Percentiles rank a stretch among this genome's conserved stretches.
phyloP scores from a whole-genome alignment of 2,329 filamentous ascomycete species.

The Cladosporium colombiae region DNA sequence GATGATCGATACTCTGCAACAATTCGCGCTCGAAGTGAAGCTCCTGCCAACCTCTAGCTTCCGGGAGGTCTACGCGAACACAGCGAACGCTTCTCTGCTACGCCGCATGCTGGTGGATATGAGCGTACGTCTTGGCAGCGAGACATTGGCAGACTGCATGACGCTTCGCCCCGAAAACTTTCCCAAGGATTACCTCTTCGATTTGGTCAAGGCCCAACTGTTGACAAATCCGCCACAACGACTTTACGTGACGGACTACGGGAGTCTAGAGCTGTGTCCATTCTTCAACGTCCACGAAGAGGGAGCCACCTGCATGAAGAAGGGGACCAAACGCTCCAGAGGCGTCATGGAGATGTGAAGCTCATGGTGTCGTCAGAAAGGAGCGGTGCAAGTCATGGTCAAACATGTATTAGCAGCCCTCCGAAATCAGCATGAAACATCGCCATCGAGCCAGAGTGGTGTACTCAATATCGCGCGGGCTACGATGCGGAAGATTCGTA shows the following conservation, averaged over 20 bases:
- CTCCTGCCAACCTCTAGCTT: neutral
- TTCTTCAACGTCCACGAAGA: neutral
- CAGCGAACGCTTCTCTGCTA: too few relatives aligned
- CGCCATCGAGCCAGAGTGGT: too few relatives aligned
- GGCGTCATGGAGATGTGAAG: too few relatives aligned
- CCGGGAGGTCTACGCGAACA: neutral
- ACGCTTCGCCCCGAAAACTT: accelerated
- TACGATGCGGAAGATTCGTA: too few relatives aligned
- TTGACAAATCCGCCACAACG: neutral
- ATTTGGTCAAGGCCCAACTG: neutral
- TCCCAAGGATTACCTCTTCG: neutral
- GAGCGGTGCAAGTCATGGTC: too few relatives aligned
- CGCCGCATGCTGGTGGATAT: neutral
- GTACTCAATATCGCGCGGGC: too few relatives aligned
- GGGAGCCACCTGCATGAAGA: neutral
- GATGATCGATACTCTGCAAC: neutral
- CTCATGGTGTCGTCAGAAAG: too few relatives aligned
- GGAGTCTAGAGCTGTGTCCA: neutral
- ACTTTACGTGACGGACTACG: neutral
- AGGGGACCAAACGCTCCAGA: neutral
- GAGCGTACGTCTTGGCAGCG: neutral
- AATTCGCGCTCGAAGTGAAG: neutral
- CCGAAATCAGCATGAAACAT: too few relatives aligned
- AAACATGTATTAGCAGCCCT: too few relatives aligned
- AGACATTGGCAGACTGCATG: too few relatives aligned